phyloP scores from a whole-genome alignment of 306 rosid genomes.

The Cicer yamashitae region DNA sequence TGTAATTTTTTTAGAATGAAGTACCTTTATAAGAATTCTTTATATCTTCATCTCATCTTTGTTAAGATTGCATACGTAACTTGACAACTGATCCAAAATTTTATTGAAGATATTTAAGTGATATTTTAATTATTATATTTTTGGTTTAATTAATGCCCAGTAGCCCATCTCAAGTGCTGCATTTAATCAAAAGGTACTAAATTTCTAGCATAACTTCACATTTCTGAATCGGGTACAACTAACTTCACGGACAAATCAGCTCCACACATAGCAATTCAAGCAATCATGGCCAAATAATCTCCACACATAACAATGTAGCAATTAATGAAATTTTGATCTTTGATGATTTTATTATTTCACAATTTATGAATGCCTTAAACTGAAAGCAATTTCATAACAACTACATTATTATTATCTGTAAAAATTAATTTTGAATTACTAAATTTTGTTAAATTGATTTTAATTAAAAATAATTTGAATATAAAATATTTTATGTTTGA shows the following conservation, averaged over 20 bases:
- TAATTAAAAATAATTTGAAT: no score
- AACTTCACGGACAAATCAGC: constrained; percentile 48
- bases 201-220: constrained; percentile 1
- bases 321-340: constrained; percentile 39
- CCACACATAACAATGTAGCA: constrained; percentile 27
- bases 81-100: no score
- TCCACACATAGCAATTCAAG: constrained; percentile 31
- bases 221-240: constrained; percentile 38
- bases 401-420: no score
- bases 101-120: neutral
- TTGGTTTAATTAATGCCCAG: neutral
- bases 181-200: constrained; percentile 9
- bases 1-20: no score
- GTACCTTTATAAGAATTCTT: no score
- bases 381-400: constrained; percentile 37
- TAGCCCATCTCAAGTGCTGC: neutral
- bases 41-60: no score
- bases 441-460: no score
- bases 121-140: neutral
- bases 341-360: constrained; percentile 19
- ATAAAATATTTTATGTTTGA: no score
- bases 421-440: no score
- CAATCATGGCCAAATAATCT: constrained; percentile 42
- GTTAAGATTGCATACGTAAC: no score
- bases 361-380: constrained; percentile 19